Evolutionary conservation across 345 rosid species (phyloP), one percentile per base, ranked within the genome.

Genomic region (Bruguiera parviflora): DNA sequence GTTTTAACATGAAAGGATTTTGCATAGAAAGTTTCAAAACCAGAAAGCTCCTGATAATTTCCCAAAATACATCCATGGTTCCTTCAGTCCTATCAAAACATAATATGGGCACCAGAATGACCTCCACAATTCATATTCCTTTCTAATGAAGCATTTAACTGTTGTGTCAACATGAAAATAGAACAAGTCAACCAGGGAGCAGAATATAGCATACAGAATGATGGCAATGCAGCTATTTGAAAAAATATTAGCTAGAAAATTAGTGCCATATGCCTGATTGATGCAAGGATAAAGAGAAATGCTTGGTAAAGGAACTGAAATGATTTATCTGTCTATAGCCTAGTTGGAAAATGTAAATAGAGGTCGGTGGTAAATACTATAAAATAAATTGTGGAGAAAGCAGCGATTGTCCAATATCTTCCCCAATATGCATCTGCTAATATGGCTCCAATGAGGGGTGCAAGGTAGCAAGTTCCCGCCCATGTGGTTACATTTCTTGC

Each of bases 401-500:
- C 71, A 72, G 94, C 98, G 10, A 95, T 95, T 0, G 99, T 92
- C 96, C 96, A 86, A 87, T 92, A 95, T 88, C 97, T 75, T 74
- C 99, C 99, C 96, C 96, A 90, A 62, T 87, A 95, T 39, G 97
- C 93, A 87, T 95, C 99, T 31, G 97, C 99, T 60, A 95, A 19
- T 25, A 89, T 74, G 16, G 97, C 96, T 67, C 99, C 99, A 68
- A 89, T 84, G 57, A 95, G 92, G 68, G 99, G 99, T 28, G 99
- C 82, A 15, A 95, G 86, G 72, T 95, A 92, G 79, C 96, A 92
- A 71, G 98, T 95, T 43, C 96, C 97, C 70, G 82, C 74, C 97
- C 97, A 92, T 57, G 94, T 90, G 0, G 93, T 83, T 53, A 90
- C 99, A 72, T 86, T 90, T 79, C 88, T 87, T 65, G 99, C 96